phyloP scores from a whole-genome alignment of 305 asterid genomes.

The Plantago coronopus region DNA sequence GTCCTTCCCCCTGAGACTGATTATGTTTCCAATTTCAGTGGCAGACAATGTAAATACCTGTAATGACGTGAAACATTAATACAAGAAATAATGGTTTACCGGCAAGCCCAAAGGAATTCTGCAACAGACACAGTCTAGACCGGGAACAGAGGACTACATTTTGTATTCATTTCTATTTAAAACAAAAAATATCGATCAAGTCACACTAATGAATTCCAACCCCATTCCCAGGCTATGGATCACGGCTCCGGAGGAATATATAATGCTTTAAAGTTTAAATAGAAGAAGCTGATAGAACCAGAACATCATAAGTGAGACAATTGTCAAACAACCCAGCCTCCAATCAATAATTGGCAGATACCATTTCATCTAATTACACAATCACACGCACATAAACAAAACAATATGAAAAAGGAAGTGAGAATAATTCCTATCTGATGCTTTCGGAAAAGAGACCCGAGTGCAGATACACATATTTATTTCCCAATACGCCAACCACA shows the following conservation, averaged over 20 bases:
- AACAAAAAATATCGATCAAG: constrained; percentile 11
- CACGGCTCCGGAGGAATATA: no score
- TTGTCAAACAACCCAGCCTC: background rate
- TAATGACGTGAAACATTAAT: constrained; percentile 17
- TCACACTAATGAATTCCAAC: constrained; percentile 7
- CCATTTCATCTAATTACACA: no score
- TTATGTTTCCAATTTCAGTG: constrained; percentile 68
- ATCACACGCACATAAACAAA: no score
- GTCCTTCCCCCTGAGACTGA: constrained; percentile 80
- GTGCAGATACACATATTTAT: no score
- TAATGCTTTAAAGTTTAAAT: no score
- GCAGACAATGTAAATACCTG: constrained; percentile 89
- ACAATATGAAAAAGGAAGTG: no score
- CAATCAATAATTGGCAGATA: background rate
- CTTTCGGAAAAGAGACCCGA: no score
- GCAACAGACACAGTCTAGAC: constrained; percentile 14
- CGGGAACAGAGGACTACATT: background rate
- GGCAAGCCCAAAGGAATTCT: constrained; percentile 7
- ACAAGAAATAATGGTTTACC: constrained; percentile 6
- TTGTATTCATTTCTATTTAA: background rate
- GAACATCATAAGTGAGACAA: no score
- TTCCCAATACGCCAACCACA: background rate
- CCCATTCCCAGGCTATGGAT: no score
- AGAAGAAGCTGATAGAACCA: no score
- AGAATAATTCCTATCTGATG: no score